phyloP scores from a whole-genome alignment of 164 flowering plant species.

The Piper longum region DNA sequence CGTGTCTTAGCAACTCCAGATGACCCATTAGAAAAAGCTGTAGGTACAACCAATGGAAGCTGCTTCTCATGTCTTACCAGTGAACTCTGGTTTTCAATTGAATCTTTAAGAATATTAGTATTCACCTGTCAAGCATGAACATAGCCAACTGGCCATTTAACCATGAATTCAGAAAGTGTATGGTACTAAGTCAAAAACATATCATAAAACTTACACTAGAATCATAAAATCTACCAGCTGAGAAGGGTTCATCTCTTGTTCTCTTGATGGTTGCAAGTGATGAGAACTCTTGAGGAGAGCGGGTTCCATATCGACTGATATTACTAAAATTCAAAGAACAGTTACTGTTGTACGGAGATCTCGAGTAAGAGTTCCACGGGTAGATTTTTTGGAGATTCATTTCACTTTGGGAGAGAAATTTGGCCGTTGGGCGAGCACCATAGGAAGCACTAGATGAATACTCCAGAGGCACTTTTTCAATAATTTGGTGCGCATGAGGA shows the following conservation, averaged over 20 bases:
- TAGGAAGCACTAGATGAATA: constrained; percentile 15
- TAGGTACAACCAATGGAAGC: constrained; percentile 9
- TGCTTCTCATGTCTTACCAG: constrained; percentile 21
- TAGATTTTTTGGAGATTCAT: constrained; percentile 17
- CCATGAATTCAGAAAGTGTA: background rate
- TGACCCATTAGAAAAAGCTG: constrained; percentile 15
- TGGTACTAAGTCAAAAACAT: too few species aligned
- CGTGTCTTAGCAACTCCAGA: constrained; percentile 40
- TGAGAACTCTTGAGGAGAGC: background rate
- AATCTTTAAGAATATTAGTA: constrained; percentile 9
- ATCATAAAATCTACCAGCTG: constrained; percentile 17
- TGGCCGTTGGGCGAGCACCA: constrained; percentile 13
- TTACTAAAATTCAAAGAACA: background rate
- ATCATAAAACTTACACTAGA: constrained; percentile 1
- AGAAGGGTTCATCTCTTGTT: background rate
- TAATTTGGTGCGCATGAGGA: constrained; percentile 16
- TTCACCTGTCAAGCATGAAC: constrained; percentile 7
- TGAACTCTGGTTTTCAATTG: constrained; percentile 14
- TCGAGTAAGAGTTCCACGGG: constrained; percentile 20
- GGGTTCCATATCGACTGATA: background rate
- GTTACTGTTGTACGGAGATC: constrained; percentile 11
- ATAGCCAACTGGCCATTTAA: background rate
- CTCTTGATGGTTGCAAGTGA: constrained; percentile 6
- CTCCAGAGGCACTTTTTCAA: constrained; percentile 10
- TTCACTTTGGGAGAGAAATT: constrained; percentile 12